phyloP scores from a whole-genome alignment of 305 asterid genomes.

The Fraxinus latifolia region DNA sequence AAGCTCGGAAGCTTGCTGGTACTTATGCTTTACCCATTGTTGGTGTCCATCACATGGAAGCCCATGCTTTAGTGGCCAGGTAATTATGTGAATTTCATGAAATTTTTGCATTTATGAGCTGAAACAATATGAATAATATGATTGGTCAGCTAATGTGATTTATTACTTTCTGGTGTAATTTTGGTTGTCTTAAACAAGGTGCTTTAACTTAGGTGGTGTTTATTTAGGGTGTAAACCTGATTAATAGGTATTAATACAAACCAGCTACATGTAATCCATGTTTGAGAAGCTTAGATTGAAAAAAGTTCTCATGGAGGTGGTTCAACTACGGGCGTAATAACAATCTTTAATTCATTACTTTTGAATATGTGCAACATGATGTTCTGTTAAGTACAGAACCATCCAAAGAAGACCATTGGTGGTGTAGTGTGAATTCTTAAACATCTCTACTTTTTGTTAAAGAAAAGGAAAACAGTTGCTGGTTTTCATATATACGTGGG shows the following conservation, averaged over 20 bases:
- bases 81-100: conserved; percentile 18
- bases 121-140: not conserved
- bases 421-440: conserved; percentile 8
- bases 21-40: conserved; percentile 64
- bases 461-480: conserved; percentile 12
- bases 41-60: conserved; percentile 99
- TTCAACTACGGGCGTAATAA: not conserved
- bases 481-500: conserved; percentile 13
- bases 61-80: conserved; percentile 97
- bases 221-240: not conserved
- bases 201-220: not conserved
- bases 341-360: not conserved
- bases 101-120: conserved; percentile 1
- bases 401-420: not conserved
- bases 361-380: not conserved
- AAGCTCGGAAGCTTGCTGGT: conserved; percentile 92
- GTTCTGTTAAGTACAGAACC: not conserved
- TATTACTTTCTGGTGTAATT: not conserved
- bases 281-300: not conserved
- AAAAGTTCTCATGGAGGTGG: not conserved
- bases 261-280: not conserved
- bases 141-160: conserved; percentile 5
- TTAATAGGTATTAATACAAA: not conserved
- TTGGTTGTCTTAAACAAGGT: not conserved
- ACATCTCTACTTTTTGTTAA: conserved; percentile 15